Evolutionary conservation across 306 rosid genomes (phyloP).

Genomic region (Begonia peltatifolia): DNA sequence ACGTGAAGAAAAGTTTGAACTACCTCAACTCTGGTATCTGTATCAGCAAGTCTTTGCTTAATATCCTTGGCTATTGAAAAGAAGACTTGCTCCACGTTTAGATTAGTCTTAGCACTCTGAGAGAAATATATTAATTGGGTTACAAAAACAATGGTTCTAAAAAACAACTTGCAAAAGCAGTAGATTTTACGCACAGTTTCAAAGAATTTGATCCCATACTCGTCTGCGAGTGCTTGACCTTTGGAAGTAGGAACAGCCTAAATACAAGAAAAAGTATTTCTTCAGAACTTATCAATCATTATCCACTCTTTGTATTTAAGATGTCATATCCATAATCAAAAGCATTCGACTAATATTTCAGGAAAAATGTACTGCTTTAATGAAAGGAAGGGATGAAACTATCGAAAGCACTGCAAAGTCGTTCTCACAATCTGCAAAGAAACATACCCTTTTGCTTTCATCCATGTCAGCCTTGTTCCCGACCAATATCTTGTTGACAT

Average conservation of each 20-base stretch:
- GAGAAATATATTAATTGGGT: neutral
- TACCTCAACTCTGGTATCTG: constrained; percentile 3
- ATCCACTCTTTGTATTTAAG: too few relatives aligned
- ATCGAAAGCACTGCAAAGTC: too few relatives aligned
- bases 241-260: constrained; percentile 5
- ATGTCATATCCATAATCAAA: too few relatives aligned
- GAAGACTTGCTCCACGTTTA: constrained; percentile 2
- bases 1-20: neutral
- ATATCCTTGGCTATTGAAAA: constrained; percentile 1
- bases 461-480: constrained; percentile 5
- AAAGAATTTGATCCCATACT: constrained; percentile 4
- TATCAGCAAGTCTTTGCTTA: constrained; percentile 2
- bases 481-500: constrained; percentile 3
- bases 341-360: too few relatives aligned
- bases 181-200: neutral
- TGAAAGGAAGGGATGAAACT: too few relatives aligned
- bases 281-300: too few relatives aligned
- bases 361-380: too few relatives aligned
- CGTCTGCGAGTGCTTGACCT: constrained; percentile 1
- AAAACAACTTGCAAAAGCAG: neutral
- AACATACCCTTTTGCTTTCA: constrained; percentile 6
- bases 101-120: constrained; percentile 3
- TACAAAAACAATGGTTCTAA: neutral
- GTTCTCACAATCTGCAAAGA: too few relatives aligned
- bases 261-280: neutral